Evolutionary conservation across 495 filamentous ascomycete species (phyloP).

Genomic region (Trichoderma erinaceum): DNA sequence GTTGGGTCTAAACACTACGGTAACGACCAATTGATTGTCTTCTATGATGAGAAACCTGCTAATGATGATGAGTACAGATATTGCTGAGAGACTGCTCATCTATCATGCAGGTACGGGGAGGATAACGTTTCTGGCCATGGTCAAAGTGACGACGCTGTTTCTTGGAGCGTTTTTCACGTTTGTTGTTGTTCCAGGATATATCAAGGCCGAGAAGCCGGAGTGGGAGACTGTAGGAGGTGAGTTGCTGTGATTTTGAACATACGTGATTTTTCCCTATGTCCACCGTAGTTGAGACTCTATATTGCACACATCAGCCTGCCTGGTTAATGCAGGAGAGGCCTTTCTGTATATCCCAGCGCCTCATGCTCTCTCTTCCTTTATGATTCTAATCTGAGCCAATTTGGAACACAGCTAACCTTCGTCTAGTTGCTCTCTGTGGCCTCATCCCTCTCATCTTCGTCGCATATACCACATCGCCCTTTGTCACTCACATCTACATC

Average conservation of each 20-base stretch:
- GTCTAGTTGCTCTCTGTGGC: conserved; percentile 52
- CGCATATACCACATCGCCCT: conserved; percentile 57
- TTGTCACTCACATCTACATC: conserved; percentile 66
- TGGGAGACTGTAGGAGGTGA: conserved; percentile 34
- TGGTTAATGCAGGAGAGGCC: too few species aligned
- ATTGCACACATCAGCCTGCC: not conserved
- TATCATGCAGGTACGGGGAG: conserved; percentile 65
- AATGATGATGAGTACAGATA: conserved; percentile 17
- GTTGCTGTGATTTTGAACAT: conserved; percentile 17
- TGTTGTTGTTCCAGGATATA: conserved; percentile 55
- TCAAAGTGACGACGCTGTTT: conserved; percentile 68
- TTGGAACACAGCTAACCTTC: conserved; percentile 15
- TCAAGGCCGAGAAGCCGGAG: conserved; percentile 38
- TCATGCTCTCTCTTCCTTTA: not conserved
- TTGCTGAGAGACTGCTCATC: conserved; percentile 57
- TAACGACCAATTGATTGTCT: not conserved
- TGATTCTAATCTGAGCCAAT: not conserved
- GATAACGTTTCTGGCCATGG: conserved; percentile 57
- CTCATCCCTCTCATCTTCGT: conserved; percentile 62
- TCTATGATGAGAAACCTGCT: not conserved
- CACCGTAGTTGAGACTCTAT: not conserved
- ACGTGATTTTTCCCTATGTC: not conserved
- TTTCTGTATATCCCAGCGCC: too few species aligned
- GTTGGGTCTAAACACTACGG: not conserved
- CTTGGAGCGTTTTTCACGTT: conserved; percentile 57